Conservation (phyloP, 202 grass and related monocot species). For the Carex arenaria region DNA sequence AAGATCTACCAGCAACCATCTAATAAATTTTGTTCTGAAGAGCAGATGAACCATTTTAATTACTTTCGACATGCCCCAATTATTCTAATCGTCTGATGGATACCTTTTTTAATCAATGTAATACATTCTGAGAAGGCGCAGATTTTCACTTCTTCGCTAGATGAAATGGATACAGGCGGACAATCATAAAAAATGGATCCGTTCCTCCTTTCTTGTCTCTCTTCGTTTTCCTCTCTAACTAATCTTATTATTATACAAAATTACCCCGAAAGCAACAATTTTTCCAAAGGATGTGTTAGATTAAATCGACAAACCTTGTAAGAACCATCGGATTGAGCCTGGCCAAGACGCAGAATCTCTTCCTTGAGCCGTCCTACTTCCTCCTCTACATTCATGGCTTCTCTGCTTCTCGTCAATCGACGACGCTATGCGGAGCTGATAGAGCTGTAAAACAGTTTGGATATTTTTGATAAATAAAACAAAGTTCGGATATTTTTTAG, state of each 20-base stretch:
- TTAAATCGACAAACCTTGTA: conserved; percentile 60
- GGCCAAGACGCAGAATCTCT: conserved; percentile 89
- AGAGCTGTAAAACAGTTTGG: background rate
- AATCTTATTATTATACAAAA: background rate
- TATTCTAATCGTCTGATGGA: background rate
- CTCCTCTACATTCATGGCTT: conserved; percentile 97
- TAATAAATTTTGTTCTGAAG: background rate
- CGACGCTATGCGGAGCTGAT: background rate
- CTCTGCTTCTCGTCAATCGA: background rate
- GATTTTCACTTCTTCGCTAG: background rate
- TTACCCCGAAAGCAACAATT: background rate
- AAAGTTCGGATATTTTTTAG: too few species aligned
- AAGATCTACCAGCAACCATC: background rate
- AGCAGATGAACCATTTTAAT: background rate
- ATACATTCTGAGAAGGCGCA: background rate
- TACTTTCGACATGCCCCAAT: background rate
- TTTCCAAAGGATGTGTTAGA: background rate
- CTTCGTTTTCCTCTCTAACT: background rate
- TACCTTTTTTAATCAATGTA: conserved; percentile 1
- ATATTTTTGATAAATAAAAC: background rate
- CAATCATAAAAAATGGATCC: background rate
- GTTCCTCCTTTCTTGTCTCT: background rate
- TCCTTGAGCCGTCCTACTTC: conserved; percentile 83
- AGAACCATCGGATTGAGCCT: conserved; percentile 70
- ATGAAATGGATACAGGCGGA: background rate